Base-by-base conservation (phyloP, 192 early-diverging fungal genomes). In the Coemansia sp. region DNA sequence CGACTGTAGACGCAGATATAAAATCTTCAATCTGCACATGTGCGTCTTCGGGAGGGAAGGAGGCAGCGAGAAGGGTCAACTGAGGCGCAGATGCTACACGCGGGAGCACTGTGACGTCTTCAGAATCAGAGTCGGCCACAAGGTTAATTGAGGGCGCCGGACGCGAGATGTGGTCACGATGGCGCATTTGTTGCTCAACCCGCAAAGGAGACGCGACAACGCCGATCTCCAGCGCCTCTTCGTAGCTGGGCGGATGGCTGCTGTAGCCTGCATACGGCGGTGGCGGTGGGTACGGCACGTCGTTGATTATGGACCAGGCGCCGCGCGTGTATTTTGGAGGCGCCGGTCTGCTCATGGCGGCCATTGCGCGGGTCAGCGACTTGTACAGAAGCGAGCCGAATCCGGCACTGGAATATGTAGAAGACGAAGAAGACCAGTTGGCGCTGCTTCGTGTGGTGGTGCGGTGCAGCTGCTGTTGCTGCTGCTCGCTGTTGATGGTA, bases 261-360 rank as follows among this genome's bases (percentile, higher is more conserved):
- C 63, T 71, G 66, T 73, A 75, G 49, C 78, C 66, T 3, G 78
- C 73, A 30, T 80, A 80, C 0, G 78, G 78, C 40, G 78, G 78
- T 16, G 78, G 78, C 25, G 72, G 66, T 28, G 78, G 78, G 42
- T 67, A 81, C n/a, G 78, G 78, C 22, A 81, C 69, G 31, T 81
- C 78, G 64, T 66, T 81, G 61, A 81, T 81, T 30, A 75, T 81
- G 14, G 69, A 65, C 78, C 78, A 81, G 20, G 78, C 78, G 11
- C 78, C 73, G 48, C 78, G 73, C 18, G 50, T 58, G 55, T 81
- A 81, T 17, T 59, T 40, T 59, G 22, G 78, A 34, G 73, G 78
- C n/a, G 60, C 16, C 10, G 63, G 52, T 12, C 56, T 55, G 16
- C 61, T 55, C 28, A 75, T 65, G 18, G 58, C 66, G 0, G 65